Percentiles rank a stretch among this genome's conserved stretches.
phyloP scores from a whole-genome alignment of 2,329 filamentous ascomycete genomes.

The Sporothrix humicola region DNA sequence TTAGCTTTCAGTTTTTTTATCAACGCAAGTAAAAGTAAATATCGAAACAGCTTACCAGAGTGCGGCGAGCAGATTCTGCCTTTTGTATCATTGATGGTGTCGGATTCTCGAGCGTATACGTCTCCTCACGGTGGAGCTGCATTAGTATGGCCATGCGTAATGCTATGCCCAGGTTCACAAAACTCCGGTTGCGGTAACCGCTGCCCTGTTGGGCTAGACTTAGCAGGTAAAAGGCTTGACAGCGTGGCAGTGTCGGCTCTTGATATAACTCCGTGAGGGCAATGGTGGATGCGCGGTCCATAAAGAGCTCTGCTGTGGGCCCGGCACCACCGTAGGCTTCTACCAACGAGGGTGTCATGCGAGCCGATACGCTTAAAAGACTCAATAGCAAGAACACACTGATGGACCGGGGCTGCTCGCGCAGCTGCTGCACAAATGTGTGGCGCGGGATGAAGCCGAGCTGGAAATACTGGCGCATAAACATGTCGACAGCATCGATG shows the following conservation, averaged over 20 bases:
- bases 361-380: constrained; percentile 62
- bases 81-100: constrained; percentile 54
- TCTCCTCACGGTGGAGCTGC: constrained; percentile 62
- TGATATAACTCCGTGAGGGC: constrained; percentile 59
- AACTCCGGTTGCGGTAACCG: constrained; percentile 59
- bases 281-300: constrained; percentile 55
- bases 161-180: constrained; percentile 63
- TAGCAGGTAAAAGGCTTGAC: constrained; percentile 64
- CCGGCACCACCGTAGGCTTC: constrained; percentile 58
- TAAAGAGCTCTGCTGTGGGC: constrained; percentile 59
- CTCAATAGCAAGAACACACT: constrained; percentile 61
- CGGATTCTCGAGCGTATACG: constrained; percentile 53
- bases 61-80: constrained; percentile 62
- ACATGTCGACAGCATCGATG: constrained; percentile 59
- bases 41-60: constrained; percentile 51
- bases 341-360: constrained; percentile 57
- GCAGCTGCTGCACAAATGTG: constrained; percentile 55
- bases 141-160: constrained; percentile 62
- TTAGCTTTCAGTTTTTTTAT: background rate
- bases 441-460: constrained; percentile 64
- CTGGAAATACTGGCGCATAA: constrained; percentile 63
- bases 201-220: constrained; percentile 65
- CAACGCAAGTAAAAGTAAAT: no score
- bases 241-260: constrained; percentile 59
- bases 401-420: constrained; percentile 54